Percentiles rank a stretch among this genome's conserved stretches.
These are phyloP conservation scores for Ustilaginoidea virens DNA, from an alignment of 2,329 filamentous ascomycete species.

Conservation along the genomic window DNA sequence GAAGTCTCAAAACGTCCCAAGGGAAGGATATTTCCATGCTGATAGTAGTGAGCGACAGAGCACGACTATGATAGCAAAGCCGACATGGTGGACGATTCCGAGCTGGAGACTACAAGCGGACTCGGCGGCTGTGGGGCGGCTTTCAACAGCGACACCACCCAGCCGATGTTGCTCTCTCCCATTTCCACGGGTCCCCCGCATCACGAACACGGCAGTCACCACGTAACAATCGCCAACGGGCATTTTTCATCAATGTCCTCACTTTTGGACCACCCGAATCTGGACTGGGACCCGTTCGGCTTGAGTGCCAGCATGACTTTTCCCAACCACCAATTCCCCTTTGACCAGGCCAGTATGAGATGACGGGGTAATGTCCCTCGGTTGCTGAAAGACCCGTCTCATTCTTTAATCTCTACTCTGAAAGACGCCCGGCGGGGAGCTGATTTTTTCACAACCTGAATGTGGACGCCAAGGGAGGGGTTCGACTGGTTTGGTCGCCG, in stretches of 20 bases:
- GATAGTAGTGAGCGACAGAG: conserved; percentile 59
- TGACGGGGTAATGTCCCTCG: conserved; percentile 14
- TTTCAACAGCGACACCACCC: conserved; percentile 31
- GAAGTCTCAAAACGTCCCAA: too few relatives aligned
- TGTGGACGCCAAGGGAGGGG: too few relatives aligned
- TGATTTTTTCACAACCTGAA: too few relatives aligned
- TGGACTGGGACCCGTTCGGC: conserved; percentile 88
- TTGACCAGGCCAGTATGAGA: conserved; percentile 44
- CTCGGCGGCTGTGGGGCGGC: conserved; percentile 48
- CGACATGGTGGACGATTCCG: conserved; percentile 75
- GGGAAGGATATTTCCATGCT: conserved; percentile 47
- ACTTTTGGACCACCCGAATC: conserved; percentile 63
- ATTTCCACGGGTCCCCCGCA: conserved; percentile 21
- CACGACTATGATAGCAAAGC: conserved; percentile 90
- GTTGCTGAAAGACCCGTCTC: neutral
- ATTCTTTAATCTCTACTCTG: too few relatives aligned
- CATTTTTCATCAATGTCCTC: conserved; percentile 50
- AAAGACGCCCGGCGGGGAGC: too few relatives aligned
- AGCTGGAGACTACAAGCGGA: conserved; percentile 50
- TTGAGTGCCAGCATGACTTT: conserved; percentile 92
- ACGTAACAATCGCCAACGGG: conserved; percentile 13
- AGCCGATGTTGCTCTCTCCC: conserved; percentile 26
- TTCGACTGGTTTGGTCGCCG: too few relatives aligned
- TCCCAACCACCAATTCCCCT: conserved; percentile 67
- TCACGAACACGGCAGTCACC: conserved; percentile 22